phyloP scores from a whole-genome alignment of 306 rosid species.

The Cucumis hystrix region DNA sequence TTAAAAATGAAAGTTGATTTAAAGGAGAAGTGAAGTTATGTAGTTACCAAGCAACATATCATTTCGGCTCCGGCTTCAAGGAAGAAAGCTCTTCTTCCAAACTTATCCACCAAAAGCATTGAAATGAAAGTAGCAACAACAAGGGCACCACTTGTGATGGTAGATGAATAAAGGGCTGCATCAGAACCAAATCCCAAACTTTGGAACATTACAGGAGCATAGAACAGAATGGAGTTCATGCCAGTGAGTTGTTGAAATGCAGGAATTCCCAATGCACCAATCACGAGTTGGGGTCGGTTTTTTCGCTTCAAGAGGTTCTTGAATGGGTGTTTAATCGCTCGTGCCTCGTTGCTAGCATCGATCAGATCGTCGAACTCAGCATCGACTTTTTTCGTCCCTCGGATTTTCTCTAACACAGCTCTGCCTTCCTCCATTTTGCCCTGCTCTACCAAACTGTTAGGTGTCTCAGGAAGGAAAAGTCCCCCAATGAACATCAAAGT shows the following conservation, averaged over 20 bases:
- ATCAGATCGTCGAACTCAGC: slow-evolving; percentile 79
- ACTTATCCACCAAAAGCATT: slow-evolving; percentile 70
- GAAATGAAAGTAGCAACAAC: slow-evolving; percentile 75
- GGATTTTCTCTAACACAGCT: slow-evolving; percentile 53
- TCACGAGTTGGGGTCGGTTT: slow-evolving; percentile 83
- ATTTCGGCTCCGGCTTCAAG: slow-evolving; percentile 89
- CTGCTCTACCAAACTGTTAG: slow-evolving; percentile 79
- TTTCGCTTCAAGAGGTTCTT: slow-evolving; percentile 48
- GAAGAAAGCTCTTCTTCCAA: slow-evolving; percentile 84
- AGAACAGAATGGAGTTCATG: slow-evolving; percentile 89
- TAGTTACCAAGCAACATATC: slow-evolving; percentile 71
- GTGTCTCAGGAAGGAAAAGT: slow-evolving; percentile 70
- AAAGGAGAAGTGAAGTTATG: slow-evolving; percentile 15
- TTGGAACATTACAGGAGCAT: slow-evolving; percentile 95
- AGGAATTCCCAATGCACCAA: slow-evolving; percentile 88
- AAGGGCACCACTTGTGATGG: slow-evolving; percentile 69
- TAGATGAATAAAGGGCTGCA: slow-evolving; percentile 69
- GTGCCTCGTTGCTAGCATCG: slow-evolving; percentile 73
- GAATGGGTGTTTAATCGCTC: slow-evolving; percentile 46
- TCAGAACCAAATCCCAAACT: slow-evolving; percentile 81
- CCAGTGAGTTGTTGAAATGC: slow-evolving; percentile 97
- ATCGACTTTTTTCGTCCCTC: slow-evolving; percentile 78
- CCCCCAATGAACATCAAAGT: slow-evolving; percentile 75
- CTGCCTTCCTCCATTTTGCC: slow-evolving; percentile 63
- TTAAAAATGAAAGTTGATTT: background rate